A percentile compares a stretch with the other conserved stretches of the same genome.
Conservation (phyloP, 1,139 yeast species). For the Fermentozyma sake region DNA sequence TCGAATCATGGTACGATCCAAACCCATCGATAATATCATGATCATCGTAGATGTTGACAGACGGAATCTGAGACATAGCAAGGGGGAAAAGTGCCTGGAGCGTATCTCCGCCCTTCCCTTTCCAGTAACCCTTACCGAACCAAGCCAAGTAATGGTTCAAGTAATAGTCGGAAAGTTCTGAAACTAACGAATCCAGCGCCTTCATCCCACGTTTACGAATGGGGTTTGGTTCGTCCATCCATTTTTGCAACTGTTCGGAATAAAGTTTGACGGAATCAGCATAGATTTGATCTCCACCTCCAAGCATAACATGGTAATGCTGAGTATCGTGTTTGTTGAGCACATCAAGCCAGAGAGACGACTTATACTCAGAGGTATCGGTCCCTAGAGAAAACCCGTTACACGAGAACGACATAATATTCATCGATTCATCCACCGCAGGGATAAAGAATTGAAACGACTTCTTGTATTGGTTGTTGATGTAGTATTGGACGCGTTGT, state of each 20-base stretch:
- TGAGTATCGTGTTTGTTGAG: constrained; percentile 53
- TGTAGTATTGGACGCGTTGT: constrained; percentile 56
- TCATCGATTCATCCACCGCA: constrained; percentile 58
- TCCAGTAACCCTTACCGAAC: constrained; percentile 90
- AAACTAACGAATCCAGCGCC: constrained; percentile 43
- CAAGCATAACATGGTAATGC: constrained; percentile 85
- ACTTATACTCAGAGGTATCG: constrained; percentile 61
- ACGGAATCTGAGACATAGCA: constrained; percentile 79
- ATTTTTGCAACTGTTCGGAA: constrained; percentile 50
- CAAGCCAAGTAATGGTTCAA: constrained; percentile 72
- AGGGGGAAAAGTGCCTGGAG: constrained; percentile 65
- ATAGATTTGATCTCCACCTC: constrained; percentile 96
- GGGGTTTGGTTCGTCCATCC: constrained; percentile 56
- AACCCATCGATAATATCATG: constrained; percentile 95
- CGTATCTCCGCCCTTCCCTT: constrained; percentile 61
- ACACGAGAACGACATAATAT: constrained; percentile 78
- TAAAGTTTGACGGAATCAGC: constrained; percentile 73
- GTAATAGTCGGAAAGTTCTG: constrained; percentile 62
- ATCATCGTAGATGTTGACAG: constrained; percentile 79
- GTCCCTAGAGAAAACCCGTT: constrained; percentile 86
- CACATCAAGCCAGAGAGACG: constrained; percentile 85
- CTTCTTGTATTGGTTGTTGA: constrained; percentile 42
- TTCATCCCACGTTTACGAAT: constrained; percentile 36
- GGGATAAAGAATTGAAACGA: constrained; percentile 58
- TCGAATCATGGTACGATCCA: constrained; percentile 75